phyloP scores from a whole-genome alignment of 176 grass and related monocot genomes.

The Cymbopogon citratus region DNA sequence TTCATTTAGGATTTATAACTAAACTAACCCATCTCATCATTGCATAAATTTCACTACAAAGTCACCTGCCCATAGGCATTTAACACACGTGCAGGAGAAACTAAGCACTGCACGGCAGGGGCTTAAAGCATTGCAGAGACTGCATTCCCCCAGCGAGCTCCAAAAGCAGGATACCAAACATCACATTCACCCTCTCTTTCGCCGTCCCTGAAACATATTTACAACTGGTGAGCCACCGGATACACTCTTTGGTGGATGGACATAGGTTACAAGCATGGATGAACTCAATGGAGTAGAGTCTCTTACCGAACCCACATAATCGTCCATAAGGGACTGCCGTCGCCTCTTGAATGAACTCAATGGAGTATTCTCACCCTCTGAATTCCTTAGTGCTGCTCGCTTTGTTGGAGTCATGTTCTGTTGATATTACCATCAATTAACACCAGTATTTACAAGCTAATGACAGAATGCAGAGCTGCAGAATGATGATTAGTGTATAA shows the following conservation, averaged over 20 bases:
- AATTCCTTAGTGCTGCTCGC: conserved; percentile 41
- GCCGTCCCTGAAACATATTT: conserved; percentile 37
- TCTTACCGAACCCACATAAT: conserved; percentile 64
- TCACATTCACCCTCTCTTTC: conserved; percentile 30
- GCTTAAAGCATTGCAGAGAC: neutral
- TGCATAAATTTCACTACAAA: neutral
- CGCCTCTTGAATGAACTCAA: conserved; percentile 57
- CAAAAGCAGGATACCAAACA: neutral
- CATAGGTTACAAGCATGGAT: neutral
- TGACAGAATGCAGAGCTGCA: neutral
- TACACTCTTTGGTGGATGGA: neutral
- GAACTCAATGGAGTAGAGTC: neutral
- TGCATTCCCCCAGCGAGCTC: neutral
- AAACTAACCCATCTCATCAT: conserved; percentile 20
- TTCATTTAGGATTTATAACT: neutral
- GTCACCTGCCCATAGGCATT: neutral
- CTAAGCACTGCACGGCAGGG: neutral
- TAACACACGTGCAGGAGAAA: neutral
- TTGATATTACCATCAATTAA: neutral
- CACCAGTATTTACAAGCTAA: neutral
- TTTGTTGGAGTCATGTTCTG: conserved; percentile 88
- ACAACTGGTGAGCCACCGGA: conserved; percentile 1
- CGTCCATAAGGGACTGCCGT: conserved; percentile 78
- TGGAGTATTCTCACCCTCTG: conserved; percentile 64
- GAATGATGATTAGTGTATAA: neutral